Evolutionary conservation across 225 moss, liverwort and hornwort genomes (phyloP).

Genomic region (Sphagnum tenellum): DNA sequence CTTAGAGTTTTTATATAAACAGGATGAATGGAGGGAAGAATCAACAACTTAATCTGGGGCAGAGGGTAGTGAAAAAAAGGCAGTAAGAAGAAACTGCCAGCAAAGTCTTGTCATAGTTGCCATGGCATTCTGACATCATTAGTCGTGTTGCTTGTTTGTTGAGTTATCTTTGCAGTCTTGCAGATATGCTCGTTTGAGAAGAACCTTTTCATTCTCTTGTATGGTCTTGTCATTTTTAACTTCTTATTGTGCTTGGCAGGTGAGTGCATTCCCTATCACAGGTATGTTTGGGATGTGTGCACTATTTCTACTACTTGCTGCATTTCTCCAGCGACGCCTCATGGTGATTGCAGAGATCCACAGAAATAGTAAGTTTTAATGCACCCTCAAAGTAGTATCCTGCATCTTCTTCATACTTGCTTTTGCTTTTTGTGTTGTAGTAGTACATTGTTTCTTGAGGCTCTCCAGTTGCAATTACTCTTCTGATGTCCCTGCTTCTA

Average conservation of each 20-base stretch:
- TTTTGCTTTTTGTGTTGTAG: neutral
- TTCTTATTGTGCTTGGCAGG: slow-evolving; percentile 32
- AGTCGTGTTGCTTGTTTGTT: neutral
- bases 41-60: too few relatives aligned
- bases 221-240: neutral
- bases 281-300: slow-evolving; percentile 99
- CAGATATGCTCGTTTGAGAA: neutral
- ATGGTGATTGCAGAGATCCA: slow-evolving; percentile 76
- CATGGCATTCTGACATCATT: neutral
- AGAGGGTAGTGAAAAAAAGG: too few relatives aligned
- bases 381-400: neutral
- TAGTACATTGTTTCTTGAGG: neutral
- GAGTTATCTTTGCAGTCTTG: too few relatives aligned
- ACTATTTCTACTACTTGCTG: slow-evolving; percentile 69
- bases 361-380: slow-evolving; percentile 26
- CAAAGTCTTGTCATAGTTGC: neutral
- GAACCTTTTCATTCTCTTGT: neutral
- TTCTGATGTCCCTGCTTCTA: neutral
- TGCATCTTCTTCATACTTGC: neutral
- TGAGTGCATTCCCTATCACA: slow-evolving; percentile 80
- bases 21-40: too few relatives aligned
- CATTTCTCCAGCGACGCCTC: slow-evolving; percentile 79
- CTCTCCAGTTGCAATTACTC: neutral
- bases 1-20: too few relatives aligned
- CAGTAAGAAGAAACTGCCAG: too few relatives aligned